A percentile compares a stretch with the other conserved stretches of the same genome.
Conservation (phyloP, 225 moss, liverwort and hornwort genomes). For the Physcomitrellopsis africana region DNA sequence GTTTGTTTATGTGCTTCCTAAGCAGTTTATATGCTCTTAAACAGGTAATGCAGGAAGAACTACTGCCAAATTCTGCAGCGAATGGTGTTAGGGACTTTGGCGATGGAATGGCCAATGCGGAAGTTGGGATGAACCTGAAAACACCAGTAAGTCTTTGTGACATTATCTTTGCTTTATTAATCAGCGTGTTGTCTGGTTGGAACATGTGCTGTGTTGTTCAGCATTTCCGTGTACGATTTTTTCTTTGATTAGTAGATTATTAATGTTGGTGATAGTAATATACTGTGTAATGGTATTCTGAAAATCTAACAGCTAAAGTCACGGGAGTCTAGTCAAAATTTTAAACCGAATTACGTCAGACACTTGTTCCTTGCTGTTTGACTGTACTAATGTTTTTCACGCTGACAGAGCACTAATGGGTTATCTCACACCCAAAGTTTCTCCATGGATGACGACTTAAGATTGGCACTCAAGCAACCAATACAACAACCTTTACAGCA, state of each 20-base stretch:
- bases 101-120: slow-evolving; percentile 72
- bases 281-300: not conserved
- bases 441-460: slow-evolving; percentile 81
- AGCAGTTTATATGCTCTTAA: slow-evolving; percentile 26
- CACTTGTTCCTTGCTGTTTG: slow-evolving; percentile 15
- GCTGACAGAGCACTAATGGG: slow-evolving; percentile 63
- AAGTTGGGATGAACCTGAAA: slow-evolving; percentile 61
- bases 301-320: not conserved
- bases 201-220: slow-evolving; percentile 6
- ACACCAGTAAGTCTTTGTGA: slow-evolving; percentile 45
- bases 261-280: slow-evolving; percentile 6
- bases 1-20: slow-evolving; percentile 21
- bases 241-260: not conserved
- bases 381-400: slow-evolving; percentile 26
- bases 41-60: slow-evolving; percentile 64
- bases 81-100: slow-evolving; percentile 55
- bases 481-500: slow-evolving; percentile 59
- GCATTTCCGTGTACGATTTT: slow-evolving; percentile 10
- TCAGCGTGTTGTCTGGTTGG: not conserved
- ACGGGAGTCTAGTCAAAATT: not conserved
- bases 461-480: slow-evolving; percentile 60
- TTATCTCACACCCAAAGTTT: slow-evolving; percentile 60
- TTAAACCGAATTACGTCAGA: slow-evolving; percentile 12
- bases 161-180: slow-evolving; percentile 10
- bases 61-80: slow-evolving; percentile 49